Base-by-base conservation (phyloP, 257 asterid species). In the Salvia hispanica region DNA sequence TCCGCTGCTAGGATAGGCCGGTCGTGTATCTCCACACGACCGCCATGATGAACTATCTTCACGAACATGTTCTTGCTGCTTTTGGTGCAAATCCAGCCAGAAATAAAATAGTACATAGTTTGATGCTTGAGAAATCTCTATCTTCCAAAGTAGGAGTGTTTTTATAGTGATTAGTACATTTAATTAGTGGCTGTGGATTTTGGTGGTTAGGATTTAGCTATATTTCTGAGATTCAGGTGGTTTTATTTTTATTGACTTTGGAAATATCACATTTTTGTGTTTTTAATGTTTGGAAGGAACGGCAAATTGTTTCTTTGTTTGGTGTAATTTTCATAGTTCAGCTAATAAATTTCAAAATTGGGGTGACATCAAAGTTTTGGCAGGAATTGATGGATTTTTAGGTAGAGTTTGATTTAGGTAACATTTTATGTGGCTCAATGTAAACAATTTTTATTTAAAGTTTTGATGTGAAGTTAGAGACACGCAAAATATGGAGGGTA, bases 21-120 rank as follows among this genome's bases (percentile, higher is more conserved):
- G 76, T 86, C 95, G 47, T 80, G 82, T 47, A 88, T 79, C 66
- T 88, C 95, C 0, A 84, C 82, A 16, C 64, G 87, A 14, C 93
- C 93, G 0, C 93, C 89, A 2, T 83, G 88, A 74, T 84, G 84
- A 40, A 86, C 83, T 45, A 86, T 81, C 74, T 76, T 86, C 16
- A 86, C 85, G 31, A 80, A 76, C 77, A 81, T 48, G n/a, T 59
- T 79, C 42, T 79, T 79, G 51, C 69, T 75, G 74, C 36, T 85
- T 2, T 63, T 74, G 12, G 53, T 72, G 42, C 87, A 82, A 18
- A 88, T 36, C 90, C 87, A 85, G 15, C 67, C 65, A 0, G 76
- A 39, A 5, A 80, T 56, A 8, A 73, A 58, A 34, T 70, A 18
- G 21, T 18, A 76, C 85, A 83, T 75, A 0, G 43, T 56, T 12